Percentiles rank a stretch among this genome's conserved stretches.
phyloP scores from a whole-genome alignment of 106 monocot genomes.

The Vanilla planifolia region DNA sequence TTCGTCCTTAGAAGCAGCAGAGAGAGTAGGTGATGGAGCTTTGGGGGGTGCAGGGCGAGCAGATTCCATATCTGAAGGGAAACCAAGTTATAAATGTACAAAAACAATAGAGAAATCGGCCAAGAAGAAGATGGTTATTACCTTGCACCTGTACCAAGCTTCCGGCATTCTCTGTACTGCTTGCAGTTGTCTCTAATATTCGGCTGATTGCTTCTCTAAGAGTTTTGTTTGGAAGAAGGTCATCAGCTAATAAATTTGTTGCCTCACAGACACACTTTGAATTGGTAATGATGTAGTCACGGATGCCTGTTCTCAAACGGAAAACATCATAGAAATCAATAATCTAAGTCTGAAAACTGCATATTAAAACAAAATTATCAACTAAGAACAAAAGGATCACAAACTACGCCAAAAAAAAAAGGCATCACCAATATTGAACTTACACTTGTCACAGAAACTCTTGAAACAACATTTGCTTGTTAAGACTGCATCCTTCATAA shows the following conservation, averaged over 20 bases:
- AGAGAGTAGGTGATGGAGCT: constrained; percentile 48
- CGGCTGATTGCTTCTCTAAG: constrained; percentile 85
- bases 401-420: neutral
- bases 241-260: constrained; percentile 85
- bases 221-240: constrained; percentile 92
- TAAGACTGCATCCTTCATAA: constrained; percentile 97
- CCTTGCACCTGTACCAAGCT: constrained; percentile 75
- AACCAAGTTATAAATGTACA: neutral
- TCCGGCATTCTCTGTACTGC: constrained; percentile 92
- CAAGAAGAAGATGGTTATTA: constrained; percentile 9
- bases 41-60: constrained; percentile 30
- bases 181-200: constrained; percentile 75
- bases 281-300: constrained; percentile 80
- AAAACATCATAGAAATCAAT: too few relatives aligned
- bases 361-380: neutral
- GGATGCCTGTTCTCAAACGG: constrained; percentile 48
- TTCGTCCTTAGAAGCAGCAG: constrained; percentile 39
- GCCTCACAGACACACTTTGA: constrained; percentile 87
- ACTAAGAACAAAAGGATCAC: neutral
- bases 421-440: constrained; percentile 10
- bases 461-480: constrained; percentile 97
- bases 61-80: constrained; percentile 55
- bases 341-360: neutral
- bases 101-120: neutral
- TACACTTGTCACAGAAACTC: constrained; percentile 98